Conservation (phyloP, 202 grass and related monocot genomes). For the Carex arenaria region DNA sequence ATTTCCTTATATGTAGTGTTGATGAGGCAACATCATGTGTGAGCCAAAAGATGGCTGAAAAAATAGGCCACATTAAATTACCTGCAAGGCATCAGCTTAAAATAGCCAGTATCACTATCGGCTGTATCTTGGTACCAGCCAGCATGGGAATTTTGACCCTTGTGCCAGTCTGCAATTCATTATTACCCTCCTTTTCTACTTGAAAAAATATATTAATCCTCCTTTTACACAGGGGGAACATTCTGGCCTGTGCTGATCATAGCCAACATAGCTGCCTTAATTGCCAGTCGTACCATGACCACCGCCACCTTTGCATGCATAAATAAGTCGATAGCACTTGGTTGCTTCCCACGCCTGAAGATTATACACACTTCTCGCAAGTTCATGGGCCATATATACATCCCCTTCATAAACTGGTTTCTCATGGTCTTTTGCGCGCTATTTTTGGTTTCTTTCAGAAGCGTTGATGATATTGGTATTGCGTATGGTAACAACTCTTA, state of each 20-base stretch:
- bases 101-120: background rate
- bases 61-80: background rate
- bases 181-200: background rate
- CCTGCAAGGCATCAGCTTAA: background rate
- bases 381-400: conserved; percentile 85
- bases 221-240: conserved; percentile 32
- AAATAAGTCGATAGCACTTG: conserved; percentile 73
- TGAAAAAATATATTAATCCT: background rate
- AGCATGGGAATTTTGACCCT: background rate
- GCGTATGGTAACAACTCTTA: conserved; percentile 62
- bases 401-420: conserved; percentile 87
- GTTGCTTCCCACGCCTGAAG: conserved; percentile 81
- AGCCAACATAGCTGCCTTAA: conserved; percentile 71
- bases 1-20: background rate
- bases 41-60: background rate
- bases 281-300: conserved; percentile 81
- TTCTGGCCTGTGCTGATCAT: conserved; percentile 92
- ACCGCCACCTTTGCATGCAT: conserved; percentile 80
- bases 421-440: conserved; percentile 56
- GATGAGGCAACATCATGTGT: background rate
- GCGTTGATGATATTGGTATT: conserved; percentile 54
- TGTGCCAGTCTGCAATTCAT: background rate
- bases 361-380: conserved; percentile 87
- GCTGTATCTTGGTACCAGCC: background rate
- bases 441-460: conserved; percentile 56